A percentile compares a stretch with the other conserved stretches of the same genome.
Evolutionary conservation across 805 yeast genomes (phyloP).

Genomic region (Danielia oregonensis): DNA sequence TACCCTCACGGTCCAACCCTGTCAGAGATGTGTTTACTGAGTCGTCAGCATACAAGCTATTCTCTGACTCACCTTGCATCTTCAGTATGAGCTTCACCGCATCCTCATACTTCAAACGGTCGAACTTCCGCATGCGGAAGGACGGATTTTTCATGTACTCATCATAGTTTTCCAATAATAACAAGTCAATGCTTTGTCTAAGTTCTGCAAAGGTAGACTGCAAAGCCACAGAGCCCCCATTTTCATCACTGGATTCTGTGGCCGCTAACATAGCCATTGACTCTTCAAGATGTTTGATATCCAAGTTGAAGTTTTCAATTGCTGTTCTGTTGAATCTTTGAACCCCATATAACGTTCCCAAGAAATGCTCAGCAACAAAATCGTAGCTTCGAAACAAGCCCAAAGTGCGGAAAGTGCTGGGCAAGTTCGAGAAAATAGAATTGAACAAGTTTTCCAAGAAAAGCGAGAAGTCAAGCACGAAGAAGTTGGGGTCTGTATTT

Average conservation of each 20-base stretch:
- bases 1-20: constrained; percentile 15
- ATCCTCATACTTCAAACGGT: constrained; percentile 68
- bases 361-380: constrained; percentile 68
- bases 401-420: constrained; percentile 69
- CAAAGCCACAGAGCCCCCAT: constrained; percentile 46
- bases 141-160: constrained; percentile 54
- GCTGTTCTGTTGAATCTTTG: constrained; percentile 58
- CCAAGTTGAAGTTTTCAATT: constrained; percentile 69
- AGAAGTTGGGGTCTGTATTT: constrained; percentile 63
- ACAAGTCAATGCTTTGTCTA: constrained; percentile 72
- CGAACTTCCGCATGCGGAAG: constrained; percentile 51
- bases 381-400: constrained; percentile 87
- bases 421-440: constrained; percentile 78
- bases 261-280: constrained; percentile 38
- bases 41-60: constrained; percentile 5
- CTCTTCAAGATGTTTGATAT: constrained; percentile 70
- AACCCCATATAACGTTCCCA: constrained; percentile 54
- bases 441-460: constrained; percentile 82
- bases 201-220: constrained; percentile 75
- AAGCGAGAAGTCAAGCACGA: constrained; percentile 78
- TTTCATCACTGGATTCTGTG: constrained; percentile 19
- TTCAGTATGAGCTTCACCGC: constrained; percentile 62
- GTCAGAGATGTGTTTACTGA: not conserved
- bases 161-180: constrained; percentile 60
- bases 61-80: constrained; percentile 23